A percentile compares a stretch with the other conserved stretches of the same genome.
Conservation (phyloP, 2,329 filamentous ascomycete species). For the Penicillium sp. region DNA sequence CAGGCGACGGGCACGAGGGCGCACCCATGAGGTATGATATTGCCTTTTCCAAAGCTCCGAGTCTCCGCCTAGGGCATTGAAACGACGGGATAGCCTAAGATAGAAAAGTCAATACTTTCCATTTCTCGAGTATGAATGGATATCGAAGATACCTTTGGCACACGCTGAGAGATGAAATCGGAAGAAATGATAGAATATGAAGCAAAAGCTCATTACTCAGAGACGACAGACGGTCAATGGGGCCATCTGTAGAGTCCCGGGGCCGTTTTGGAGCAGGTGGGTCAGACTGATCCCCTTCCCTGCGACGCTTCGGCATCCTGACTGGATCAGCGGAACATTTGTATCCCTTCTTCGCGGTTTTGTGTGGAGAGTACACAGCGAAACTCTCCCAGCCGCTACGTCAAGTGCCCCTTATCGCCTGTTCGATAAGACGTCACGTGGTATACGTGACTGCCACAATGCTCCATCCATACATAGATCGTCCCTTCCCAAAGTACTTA, state of each 20-base stretch:
- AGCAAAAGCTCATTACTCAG: conserved; percentile 88
- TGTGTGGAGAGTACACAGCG: conserved; percentile 4
- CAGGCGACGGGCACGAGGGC: conserved; percentile 76
- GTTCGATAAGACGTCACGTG: conserved; percentile 20
- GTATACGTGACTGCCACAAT: background rate
- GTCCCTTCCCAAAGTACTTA: too few relatives aligned
- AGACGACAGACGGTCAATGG: conserved; percentile 66
- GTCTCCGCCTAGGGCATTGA: conserved; percentile 74
- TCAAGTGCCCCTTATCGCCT: conserved; percentile 18
- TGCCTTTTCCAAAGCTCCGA: conserved; percentile 88
- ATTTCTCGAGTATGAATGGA: background rate
- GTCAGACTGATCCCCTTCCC: conserved; percentile 19
- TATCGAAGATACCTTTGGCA: conserved; percentile 60
- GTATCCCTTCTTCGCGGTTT: background rate
- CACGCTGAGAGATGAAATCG: conserved; percentile 68
- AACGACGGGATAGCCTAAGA: conserved; percentile 65
- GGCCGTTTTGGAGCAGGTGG: conserved; percentile 50
- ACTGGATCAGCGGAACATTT: background rate
- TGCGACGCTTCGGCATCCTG: conserved; percentile 41
- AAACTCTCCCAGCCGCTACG: conserved; percentile 12
- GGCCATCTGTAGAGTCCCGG: conserved; percentile 30
- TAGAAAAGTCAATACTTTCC: background rate
- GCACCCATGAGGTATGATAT: conserved; percentile 86
- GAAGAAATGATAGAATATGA: conserved; percentile 78
- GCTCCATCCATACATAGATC: too few relatives aligned